Evolutionary conservation across 768 basidiomycete species (phyloP).

Genomic region (Strobilomyces dryophilus): DNA sequence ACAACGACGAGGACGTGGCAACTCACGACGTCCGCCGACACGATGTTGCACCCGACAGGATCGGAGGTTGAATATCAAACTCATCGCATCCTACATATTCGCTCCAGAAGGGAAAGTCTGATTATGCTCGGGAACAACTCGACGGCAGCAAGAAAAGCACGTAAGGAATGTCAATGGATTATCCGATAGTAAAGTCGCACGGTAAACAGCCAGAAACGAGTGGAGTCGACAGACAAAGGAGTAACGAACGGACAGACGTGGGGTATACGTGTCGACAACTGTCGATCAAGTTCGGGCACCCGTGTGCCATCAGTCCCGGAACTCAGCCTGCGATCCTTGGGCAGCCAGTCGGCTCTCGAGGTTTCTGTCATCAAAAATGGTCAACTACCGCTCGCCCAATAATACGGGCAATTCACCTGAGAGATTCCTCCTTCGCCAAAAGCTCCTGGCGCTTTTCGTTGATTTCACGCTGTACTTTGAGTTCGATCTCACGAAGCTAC

Average conservation of each 20-base stretch:
- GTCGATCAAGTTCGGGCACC: constrained; percentile 21
- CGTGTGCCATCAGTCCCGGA: constrained; percentile 53
- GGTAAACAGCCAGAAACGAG: constrained; percentile 32
- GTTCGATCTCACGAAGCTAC: constrained; percentile 93
- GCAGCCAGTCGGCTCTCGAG: constrained; percentile 88
- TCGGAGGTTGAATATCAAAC: constrained; percentile 28
- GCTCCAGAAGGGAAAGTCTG: constrained; percentile 6
- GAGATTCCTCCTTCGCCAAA: constrained; percentile 92
- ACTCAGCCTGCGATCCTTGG: constrained; percentile 79
- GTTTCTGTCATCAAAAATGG: constrained; percentile 48
- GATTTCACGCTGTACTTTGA: constrained; percentile 97
- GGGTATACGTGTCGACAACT: constrained; percentile 33
- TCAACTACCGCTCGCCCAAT: neutral
- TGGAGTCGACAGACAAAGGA: constrained; percentile 33
- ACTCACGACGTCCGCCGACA: constrained; percentile 5
- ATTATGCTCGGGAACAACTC: constrained; percentile 23
- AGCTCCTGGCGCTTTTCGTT: constrained; percentile 96
- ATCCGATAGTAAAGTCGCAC: constrained; percentile 34
- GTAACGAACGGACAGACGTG: constrained; percentile 31
- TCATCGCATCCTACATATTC: constrained; percentile 2
- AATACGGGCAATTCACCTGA: constrained; percentile 50
- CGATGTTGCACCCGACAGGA: constrained; percentile 11
- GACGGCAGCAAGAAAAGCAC: constrained; percentile 27
- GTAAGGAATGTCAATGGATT: constrained; percentile 36
- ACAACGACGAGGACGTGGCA: constrained; percentile 9